Conservation (phyloP, 352 stramenopile species). For the Phytophthora nicotianae region DNA sequence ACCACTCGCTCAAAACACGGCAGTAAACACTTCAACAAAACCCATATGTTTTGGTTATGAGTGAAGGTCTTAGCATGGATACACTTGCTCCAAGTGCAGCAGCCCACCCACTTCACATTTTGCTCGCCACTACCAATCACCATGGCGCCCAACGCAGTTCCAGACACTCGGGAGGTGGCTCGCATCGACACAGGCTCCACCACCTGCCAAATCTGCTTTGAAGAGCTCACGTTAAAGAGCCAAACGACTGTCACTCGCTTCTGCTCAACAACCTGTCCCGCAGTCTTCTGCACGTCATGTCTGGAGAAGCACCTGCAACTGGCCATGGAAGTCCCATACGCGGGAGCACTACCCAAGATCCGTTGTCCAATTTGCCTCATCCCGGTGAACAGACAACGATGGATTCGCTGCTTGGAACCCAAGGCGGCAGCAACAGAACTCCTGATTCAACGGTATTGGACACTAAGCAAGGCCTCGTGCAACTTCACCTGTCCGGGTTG, state of each 20-base stretch:
- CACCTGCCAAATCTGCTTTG: constrained; percentile 53
- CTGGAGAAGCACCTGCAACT: constrained; percentile 33
- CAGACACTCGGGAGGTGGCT: neutral
- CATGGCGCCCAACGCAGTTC: constrained; percentile 18
- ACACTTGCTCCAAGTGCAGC: neutral
- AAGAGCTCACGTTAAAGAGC: constrained; percentile 20
- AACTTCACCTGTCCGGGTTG: constrained; percentile 35
- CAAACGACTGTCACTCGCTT: constrained; percentile 16
- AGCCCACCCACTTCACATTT: constrained; percentile 18
- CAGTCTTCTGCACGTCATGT: constrained; percentile 39
- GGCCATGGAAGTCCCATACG: constrained; percentile 37
- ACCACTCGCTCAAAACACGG: too few relatives aligned
- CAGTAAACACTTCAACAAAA: neutral
- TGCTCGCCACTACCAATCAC: neutral
- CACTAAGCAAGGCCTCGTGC: constrained; percentile 29
- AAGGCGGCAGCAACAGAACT: neutral
- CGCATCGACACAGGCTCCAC: neutral
- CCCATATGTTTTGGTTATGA: too few relatives aligned
- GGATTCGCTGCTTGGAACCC: constrained; percentile 13
- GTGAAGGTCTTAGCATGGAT: constrained; percentile 6
- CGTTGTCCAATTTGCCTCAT: constrained; percentile 49
- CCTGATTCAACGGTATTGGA: constrained; percentile 16
- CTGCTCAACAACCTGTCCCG: constrained; percentile 37
- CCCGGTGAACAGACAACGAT: constrained; percentile 34
- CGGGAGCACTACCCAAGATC: constrained; percentile 45